These are phyloP conservation scores for Vaccinium corymbosum DNA, from an alignment of 148 eudicot genomes.

Conservation along the genomic window DNA sequence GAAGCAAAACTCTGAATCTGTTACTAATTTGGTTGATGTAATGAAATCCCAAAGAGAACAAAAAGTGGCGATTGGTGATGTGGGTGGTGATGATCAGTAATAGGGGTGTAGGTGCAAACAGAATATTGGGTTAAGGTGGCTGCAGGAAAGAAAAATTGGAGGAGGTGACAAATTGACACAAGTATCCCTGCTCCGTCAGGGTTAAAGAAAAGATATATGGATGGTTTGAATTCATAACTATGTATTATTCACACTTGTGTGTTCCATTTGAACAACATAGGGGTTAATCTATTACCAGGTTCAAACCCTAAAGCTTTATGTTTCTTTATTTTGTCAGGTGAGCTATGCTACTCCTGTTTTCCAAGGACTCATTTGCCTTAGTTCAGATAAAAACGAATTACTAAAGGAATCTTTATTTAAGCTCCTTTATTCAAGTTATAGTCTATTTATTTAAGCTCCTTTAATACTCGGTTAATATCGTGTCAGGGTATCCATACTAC, in stretches of 20 bases:
- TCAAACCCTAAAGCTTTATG: neutral
- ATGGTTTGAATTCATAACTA: neutral
- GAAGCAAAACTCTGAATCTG: neutral
- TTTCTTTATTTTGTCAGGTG: neutral
- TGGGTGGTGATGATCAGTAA: neutral
- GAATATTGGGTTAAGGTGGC: neutral
- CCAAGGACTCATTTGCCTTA: neutral
- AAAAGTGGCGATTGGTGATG: neutral
- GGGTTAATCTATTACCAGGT: neutral
- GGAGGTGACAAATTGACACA: neutral
- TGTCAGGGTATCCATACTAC: neutral
- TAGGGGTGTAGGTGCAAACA: neutral
- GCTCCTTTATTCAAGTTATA: neutral
- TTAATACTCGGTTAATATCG: neutral
- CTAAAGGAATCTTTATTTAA: neutral
- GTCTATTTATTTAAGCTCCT: neutral
- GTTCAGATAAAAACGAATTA: neutral
- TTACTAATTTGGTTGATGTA: neutral
- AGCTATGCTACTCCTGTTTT: neutral
- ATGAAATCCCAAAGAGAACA: neutral
- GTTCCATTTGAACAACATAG: neutral
- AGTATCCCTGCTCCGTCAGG: neutral
- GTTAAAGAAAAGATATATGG: neutral
- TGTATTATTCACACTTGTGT: neutral
- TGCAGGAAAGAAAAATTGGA: slow-evolving; percentile 1